A percentile compares a stretch with the other conserved stretches of the same genome.
phyloP scores from a whole-genome alignment of 352 stramenopile genomes.

The Peronospora farinosa region DNA sequence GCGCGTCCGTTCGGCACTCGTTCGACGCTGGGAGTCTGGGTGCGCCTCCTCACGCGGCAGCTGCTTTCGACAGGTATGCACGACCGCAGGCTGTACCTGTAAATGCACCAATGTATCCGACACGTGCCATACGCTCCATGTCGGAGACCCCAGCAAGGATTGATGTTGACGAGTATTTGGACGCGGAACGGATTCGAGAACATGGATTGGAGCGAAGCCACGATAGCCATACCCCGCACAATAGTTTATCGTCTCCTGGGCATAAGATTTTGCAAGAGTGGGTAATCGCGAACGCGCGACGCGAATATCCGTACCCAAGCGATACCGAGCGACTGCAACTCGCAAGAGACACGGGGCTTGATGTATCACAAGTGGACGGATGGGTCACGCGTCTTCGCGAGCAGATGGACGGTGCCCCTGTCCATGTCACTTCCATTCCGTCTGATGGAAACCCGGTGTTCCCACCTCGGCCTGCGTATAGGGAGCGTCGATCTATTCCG shows the following conservation, averaged over 20 bases:
- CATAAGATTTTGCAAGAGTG: slow-evolving; percentile 78
- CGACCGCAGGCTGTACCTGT: slow-evolving; percentile 24
- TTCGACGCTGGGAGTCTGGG: slow-evolving; percentile 65
- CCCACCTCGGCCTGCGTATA: slow-evolving; percentile 43
- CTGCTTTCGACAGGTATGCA: slow-evolving; percentile 28
- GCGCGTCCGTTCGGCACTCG: slow-evolving; percentile 44
- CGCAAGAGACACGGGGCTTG: slow-evolving; percentile 61
- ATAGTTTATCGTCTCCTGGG: slow-evolving; percentile 56
- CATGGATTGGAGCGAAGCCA: slow-evolving; percentile 41
- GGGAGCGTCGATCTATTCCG: slow-evolving; percentile 58
- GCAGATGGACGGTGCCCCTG: slow-evolving; percentile 31
- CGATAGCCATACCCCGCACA: slow-evolving; percentile 32
- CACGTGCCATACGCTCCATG: slow-evolving; percentile 52
- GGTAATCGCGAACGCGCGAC: slow-evolving; percentile 52
- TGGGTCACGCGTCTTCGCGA: slow-evolving; percentile 80
- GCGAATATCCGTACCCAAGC: slow-evolving; percentile 57
- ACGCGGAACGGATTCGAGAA: slow-evolving; percentile 62
- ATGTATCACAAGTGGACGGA: slow-evolving; percentile 77
- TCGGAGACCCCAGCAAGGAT: slow-evolving; percentile 49
- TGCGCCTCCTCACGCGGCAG: slow-evolving; percentile 17
- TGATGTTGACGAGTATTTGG: slow-evolving; percentile 60
- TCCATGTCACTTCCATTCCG: slow-evolving; percentile 41
- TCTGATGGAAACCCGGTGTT: slow-evolving; percentile 56
- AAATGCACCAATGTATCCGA: slow-evolving; percentile 29
- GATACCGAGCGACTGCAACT: slow-evolving; percentile 73